phyloP scores from a whole-genome alignment of 345 rosid species.

The Corymbia maculata region DNA sequence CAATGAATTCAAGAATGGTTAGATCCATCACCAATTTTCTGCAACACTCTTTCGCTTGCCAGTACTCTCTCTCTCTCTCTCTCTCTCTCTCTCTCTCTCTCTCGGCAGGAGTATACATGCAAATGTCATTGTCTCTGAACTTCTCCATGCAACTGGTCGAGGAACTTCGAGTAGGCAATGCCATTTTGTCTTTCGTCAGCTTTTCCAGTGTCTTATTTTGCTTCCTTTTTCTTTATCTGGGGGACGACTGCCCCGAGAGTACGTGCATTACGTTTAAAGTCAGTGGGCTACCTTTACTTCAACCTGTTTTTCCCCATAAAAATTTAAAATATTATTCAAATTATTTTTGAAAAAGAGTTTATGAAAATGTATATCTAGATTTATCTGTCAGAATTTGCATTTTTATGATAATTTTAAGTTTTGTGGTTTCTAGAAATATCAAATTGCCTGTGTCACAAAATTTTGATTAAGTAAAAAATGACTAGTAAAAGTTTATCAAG shows the following conservation, averaged over 20 bases:
- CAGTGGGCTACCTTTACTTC: background rate
- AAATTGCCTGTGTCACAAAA: background rate
- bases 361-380: background rate
- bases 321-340: background rate
- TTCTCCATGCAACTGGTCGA: background rate
- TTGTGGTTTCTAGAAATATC: background rate
- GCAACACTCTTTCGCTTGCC: background rate
- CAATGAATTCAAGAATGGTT: background rate
- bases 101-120: background rate
- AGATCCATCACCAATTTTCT: background rate
- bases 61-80: too few species aligned
- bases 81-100: too few species aligned
- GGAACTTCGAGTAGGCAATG: background rate
- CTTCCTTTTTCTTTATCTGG: background rate
- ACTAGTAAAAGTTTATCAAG: background rate
- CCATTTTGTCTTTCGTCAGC: background rate
- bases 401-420: background rate
- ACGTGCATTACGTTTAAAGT: background rate
- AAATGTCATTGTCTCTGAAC: background rate
- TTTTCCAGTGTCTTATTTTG: background rate
- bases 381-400: background rate
- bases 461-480: background rate
- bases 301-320: background rate
- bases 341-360: background rate
- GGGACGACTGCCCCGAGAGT: background rate